A percentile compares a stretch with the other conserved stretches of the same genome.
These are phyloP conservation scores for Boeremia exigua DNA, from an alignment of 2,329 filamentous ascomycete species.

Conservation along the genomic window DNA sequence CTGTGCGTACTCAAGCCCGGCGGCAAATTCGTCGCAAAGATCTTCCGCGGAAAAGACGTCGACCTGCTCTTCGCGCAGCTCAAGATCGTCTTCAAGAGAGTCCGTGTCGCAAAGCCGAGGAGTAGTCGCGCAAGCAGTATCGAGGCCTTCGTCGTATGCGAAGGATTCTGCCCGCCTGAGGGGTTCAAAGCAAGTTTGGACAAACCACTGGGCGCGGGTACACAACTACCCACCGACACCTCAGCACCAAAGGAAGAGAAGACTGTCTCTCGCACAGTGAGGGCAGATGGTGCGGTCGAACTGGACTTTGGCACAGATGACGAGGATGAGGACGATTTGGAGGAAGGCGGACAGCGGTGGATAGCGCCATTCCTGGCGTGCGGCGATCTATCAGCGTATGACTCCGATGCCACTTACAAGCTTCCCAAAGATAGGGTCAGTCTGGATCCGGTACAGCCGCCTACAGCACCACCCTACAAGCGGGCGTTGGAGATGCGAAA, in stretches of 20 bases:
- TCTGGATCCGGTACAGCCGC: constrained; percentile 90
- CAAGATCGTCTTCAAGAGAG: constrained; percentile 85
- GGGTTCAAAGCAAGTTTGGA: constrained; percentile 79
- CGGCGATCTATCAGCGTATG: constrained; percentile 91
- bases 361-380: constrained; percentile 97
- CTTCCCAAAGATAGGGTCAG: constrained; percentile 85
- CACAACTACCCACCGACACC: constrained; percentile 54
- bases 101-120: constrained; percentile 90
- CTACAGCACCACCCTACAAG: constrained; percentile 94
- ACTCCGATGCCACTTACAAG: constrained; percentile 93
- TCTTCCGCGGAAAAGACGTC: constrained; percentile 94
- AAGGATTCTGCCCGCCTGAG: constrained; percentile 81
- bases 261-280: constrained; percentile 36
- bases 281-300: constrained; percentile 57
- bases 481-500: constrained; percentile 84
- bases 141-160: constrained; percentile 94
- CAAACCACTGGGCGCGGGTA: constrained; percentile 72
- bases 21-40: constrained; percentile 97
- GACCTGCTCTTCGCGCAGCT: constrained; percentile 93
- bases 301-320: constrained; percentile 54
- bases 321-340: constrained; percentile 45
- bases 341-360: constrained; percentile 68
- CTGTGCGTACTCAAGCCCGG: constrained; percentile 91
- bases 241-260: constrained; percentile 17
- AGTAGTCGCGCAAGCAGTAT: constrained; percentile 96